Conservation (phyloP, 495 filamentous ascomycete species). For the Tetracladium setigerum region DNA sequence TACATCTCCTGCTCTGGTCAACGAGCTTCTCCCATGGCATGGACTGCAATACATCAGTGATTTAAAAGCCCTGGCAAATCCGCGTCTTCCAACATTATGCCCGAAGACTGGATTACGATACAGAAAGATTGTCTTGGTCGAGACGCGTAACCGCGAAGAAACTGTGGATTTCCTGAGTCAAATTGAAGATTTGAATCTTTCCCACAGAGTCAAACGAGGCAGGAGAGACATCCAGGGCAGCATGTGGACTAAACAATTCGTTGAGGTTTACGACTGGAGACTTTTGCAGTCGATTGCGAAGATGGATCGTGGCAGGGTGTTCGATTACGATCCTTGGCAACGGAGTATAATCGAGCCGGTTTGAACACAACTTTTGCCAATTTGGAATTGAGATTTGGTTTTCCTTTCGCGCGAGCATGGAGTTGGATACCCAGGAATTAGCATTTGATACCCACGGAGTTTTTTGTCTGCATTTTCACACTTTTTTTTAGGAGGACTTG, state of each 20-base stretch:
- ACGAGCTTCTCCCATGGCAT: slow-evolving; percentile 35
- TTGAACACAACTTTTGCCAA: neutral
- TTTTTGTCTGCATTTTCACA: too few relatives aligned
- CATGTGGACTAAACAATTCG: slow-evolving; percentile 29
- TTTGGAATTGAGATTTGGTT: too few relatives aligned
- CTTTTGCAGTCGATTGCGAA: slow-evolving; percentile 34
- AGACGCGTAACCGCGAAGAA: slow-evolving; percentile 28
- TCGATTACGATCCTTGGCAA: slow-evolving; percentile 13
- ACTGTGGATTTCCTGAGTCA: slow-evolving; percentile 30
- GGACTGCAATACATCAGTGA: slow-evolving; percentile 25
- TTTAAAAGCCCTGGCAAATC: neutral
- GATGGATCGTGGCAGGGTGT: slow-evolving; percentile 24
- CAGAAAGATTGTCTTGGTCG: slow-evolving; percentile 38
- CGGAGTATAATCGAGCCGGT: slow-evolving; percentile 10
- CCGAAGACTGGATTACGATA: slow-evolving; percentile 8
- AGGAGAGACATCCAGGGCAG: neutral
- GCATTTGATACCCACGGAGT: too few relatives aligned
- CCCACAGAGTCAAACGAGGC: slow-evolving; percentile 7
- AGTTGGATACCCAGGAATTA: too few relatives aligned
- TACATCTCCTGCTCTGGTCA: slow-evolving; percentile 30
- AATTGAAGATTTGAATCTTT: slow-evolving; percentile 27
- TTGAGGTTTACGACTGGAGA: slow-evolving; percentile 43
- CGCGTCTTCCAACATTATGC: slow-evolving; percentile 2
- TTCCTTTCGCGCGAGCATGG: too few relatives aligned
- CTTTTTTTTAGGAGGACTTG: too few relatives aligned